Conservation (phyloP, 805 yeast species). For the Lachancea dasiensis region DNA sequence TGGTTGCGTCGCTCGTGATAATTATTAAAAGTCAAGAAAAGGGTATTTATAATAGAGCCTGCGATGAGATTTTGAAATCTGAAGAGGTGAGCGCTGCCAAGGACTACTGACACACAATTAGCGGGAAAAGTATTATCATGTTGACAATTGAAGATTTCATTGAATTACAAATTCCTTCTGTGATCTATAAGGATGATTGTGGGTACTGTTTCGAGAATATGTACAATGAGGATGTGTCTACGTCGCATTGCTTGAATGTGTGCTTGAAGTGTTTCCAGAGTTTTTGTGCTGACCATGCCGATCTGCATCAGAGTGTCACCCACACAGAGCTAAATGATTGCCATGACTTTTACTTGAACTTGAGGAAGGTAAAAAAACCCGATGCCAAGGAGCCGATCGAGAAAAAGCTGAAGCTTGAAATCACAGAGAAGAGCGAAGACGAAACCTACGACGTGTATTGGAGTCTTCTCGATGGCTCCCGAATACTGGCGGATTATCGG, state of each 20-base stretch:
- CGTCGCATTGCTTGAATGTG: constrained; percentile 46
- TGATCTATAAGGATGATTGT: constrained; percentile 83
- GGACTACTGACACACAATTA: too few species aligned
- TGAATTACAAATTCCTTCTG: constrained; percentile 24
- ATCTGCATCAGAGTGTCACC: constrained; percentile 43
- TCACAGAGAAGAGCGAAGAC: constrained; percentile 28
- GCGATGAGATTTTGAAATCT: too few species aligned
- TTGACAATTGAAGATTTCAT: constrained; percentile 12
- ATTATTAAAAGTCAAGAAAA: too few species aligned
- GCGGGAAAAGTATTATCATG: too few species aligned
- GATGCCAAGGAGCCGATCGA: constrained; percentile 20
- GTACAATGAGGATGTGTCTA: constrained; percentile 34
- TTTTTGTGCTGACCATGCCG: constrained; percentile 58
- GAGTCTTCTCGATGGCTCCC: constrained; percentile 21
- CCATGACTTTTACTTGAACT: constrained; percentile 56
- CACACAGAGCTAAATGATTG: constrained; percentile 31
- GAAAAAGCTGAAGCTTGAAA: constrained; percentile 30
- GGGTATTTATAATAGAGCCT: too few species aligned
- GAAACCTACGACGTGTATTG: constrained; percentile 28
- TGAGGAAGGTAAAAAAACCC: constrained; percentile 47
- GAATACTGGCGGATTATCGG: constrained; percentile 9
- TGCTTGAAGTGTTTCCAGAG: constrained; percentile 72
- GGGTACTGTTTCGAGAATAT: constrained; percentile 78
- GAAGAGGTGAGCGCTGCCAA: too few species aligned
- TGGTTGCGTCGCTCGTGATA: not conserved